A percentile compares a stretch with the other conserved stretches of the same genome.
phyloP scores from a whole-genome alignment of 2,329 filamentous ascomycete genomes.

The Colletotrichum nymphaeae region DNA sequence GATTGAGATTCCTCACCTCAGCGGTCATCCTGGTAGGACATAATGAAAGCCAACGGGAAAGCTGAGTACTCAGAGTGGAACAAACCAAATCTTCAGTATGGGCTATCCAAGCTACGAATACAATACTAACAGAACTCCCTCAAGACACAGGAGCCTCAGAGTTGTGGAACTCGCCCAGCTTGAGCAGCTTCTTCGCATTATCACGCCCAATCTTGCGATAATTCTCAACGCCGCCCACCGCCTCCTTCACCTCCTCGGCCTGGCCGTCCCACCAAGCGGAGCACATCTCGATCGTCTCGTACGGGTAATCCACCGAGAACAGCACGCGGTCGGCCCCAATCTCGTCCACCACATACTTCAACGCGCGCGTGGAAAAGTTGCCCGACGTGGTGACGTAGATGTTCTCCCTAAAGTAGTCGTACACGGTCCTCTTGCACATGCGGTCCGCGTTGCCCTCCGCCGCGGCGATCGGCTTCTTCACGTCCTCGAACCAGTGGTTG shows the following conservation, averaged over 20 bases:
- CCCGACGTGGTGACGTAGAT: conserved; percentile 69
- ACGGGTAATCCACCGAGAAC: conserved; percentile 66
- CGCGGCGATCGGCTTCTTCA: conserved; percentile 62
- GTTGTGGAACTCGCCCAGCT: conserved; percentile 50
- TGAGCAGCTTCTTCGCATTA: conserved; percentile 55
- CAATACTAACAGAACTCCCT: not conserved
- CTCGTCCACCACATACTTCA: conserved; percentile 61
- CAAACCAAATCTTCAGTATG: no score
- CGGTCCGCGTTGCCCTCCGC: conserved; percentile 32
- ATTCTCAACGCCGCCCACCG: conserved; percentile 40
- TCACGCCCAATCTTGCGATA: conserved; percentile 54
- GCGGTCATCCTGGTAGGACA: no score
- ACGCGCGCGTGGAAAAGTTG: conserved; percentile 64
- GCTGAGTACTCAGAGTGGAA: no score
- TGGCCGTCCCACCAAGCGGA: conserved; percentile 54
- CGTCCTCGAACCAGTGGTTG: conserved; percentile 66
- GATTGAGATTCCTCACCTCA: no score
- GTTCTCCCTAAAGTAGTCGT: conserved; percentile 65
- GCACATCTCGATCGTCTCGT: conserved; percentile 57
- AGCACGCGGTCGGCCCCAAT: conserved; percentile 61
- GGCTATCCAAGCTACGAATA: no score
- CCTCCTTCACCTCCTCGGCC: conserved; percentile 37
- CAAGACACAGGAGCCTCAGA: conserved; percentile 36
- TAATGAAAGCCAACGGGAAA: no score
- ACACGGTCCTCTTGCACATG: conserved; percentile 59